phyloP scores from a whole-genome alignment of 2,329 filamentous ascomycete species.

The Didymella keratinophila region DNA sequence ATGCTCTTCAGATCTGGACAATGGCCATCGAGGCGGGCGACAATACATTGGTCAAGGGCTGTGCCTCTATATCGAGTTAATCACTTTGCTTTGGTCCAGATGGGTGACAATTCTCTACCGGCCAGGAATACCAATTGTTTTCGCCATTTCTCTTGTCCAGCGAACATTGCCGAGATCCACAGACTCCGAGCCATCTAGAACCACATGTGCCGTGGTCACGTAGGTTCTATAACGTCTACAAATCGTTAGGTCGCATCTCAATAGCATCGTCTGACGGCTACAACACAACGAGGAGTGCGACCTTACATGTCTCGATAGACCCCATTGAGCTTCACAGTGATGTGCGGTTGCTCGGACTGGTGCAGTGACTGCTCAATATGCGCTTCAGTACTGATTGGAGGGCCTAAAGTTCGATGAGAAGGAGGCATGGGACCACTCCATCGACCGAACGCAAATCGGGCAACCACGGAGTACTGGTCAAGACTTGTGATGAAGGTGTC shows the following conservation, averaged over 20 bases:
- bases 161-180: background rate
- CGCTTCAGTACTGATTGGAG: background rate
- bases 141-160: background rate
- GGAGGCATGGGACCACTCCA: background rate
- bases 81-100: background rate
- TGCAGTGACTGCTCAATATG: background rate
- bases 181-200: constrained; percentile 20
- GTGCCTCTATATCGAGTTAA: background rate
- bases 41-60: background rate
- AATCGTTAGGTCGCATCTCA: background rate
- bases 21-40: background rate
- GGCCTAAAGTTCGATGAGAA: background rate
- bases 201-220: constrained; percentile 19
- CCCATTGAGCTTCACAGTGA: constrained; percentile 8
- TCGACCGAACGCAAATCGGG: constrained; percentile 1
- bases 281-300: background rate
- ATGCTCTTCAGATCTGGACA: background rate
- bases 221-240: background rate
- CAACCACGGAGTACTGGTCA: background rate
- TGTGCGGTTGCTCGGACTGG: background rate
- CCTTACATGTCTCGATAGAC: background rate
- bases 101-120: background rate
- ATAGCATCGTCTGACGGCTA: background rate
- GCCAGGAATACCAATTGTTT: background rate
- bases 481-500: background rate